These are phyloP conservation scores for Camellia oleifera DNA, from an alignment of 179 eudicot species.

Conservation along the genomic window DNA sequence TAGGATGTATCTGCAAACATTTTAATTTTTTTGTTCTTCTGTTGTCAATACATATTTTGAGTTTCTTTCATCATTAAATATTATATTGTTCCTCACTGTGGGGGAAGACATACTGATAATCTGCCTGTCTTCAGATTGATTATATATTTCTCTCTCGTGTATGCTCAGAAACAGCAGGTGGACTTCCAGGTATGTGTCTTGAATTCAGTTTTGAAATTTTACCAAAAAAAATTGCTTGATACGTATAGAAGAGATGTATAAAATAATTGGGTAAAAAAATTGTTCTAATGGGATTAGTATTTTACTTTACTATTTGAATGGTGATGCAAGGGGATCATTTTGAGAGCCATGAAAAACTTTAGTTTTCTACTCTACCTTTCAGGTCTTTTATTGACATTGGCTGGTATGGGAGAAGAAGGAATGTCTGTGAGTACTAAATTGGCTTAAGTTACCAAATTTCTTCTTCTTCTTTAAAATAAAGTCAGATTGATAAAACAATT, in stretches of 20 bases:
- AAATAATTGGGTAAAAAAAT: not conserved
- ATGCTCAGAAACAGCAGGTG: conserved; percentile 97
- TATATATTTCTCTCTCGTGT: conserved; percentile 95
- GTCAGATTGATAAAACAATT: not conserved
- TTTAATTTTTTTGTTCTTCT: not conserved
- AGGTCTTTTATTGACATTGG: conserved; percentile 92
- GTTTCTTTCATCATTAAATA: not conserved
- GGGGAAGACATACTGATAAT: not conserved
- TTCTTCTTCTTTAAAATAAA: not conserved
- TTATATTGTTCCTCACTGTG: not conserved
- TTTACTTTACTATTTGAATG: not conserved
- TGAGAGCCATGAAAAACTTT: not conserved
- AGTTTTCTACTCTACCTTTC: conserved; percentile 16
- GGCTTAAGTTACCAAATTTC: not conserved
- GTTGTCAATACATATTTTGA: not conserved
- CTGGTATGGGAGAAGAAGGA: conserved; percentile 90
- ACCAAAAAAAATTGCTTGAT: not conserved
- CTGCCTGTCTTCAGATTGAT: conserved; percentile 66
- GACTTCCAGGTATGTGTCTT: conserved; percentile 76
- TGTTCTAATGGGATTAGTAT: not conserved
- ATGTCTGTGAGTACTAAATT: conserved; percentile 60
- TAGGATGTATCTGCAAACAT: conserved; percentile 18
- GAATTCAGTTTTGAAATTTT: not conserved
- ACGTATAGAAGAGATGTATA: not conserved
- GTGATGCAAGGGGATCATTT: not conserved